Evolutionary conservation across 179 eudicot genomes (phyloP), one percentile per base, ranked within the genome.

Genomic region (Camellia oleifera): DNA sequence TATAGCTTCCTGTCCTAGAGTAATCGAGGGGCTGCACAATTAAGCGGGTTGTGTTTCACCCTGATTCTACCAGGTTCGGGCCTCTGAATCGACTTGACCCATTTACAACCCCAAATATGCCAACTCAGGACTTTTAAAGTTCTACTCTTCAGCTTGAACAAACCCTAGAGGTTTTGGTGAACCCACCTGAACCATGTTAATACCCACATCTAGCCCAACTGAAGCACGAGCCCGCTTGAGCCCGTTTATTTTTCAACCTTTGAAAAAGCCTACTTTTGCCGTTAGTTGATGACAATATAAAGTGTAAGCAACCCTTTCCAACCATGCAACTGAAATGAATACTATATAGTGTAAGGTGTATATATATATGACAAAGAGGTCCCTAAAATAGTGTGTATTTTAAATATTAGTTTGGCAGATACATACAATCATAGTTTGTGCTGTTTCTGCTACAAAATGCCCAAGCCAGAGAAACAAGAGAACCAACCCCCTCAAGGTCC

Each of bases 401-500:
- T 56, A 56, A 11, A 3, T 60, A 60, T 14, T 26, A 17, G 67
- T 63, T 20, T 5, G 67, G 67, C 15, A 20, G 67, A n/a, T 20
- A 63, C 46, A 26, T 23, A 23, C 76, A 1, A 15, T 54, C 18
- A 32, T 32, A 32, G 67, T 61, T 45, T 4, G 67, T 20, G 44
- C 18, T 62, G 78, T 18, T 75, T 60, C 67, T 14, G 69, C 57
- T n/a, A 18, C 58, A 76, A 56, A 32, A 87, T 84, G 86, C 13
- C 52, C 70, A 83, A 81, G 45, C 40, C 77, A 17, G 20, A 60
- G 69, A 5, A 62, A 12, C 78, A 75, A 44, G 84, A 80, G 73
- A 79, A 67, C 78, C 84, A 79, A 60, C 88, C 89, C 64, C 91
- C 91, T 84, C 75, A 88, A 67, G 89, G 91, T 73, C 20, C 44